phyloP scores from a whole-genome alignment of 345 rosid genomes.

The Bruguiera parviflora region DNA sequence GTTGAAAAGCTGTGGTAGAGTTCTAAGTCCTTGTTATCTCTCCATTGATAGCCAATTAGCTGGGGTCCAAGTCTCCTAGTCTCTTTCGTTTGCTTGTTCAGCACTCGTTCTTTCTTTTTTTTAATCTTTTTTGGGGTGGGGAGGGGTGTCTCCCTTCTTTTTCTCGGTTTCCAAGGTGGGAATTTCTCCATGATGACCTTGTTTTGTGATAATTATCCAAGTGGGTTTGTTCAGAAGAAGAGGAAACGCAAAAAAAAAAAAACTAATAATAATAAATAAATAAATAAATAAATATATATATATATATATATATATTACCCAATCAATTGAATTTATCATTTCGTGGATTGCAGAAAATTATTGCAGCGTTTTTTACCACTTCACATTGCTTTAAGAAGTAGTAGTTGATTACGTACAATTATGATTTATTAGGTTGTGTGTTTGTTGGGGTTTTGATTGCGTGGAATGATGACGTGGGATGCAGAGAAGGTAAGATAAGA shows the following conservation, averaged over 20 bases:
- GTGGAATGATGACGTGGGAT: conserved; percentile 10
- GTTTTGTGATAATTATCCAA: no score
- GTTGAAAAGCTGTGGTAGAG: conserved; percentile 9
- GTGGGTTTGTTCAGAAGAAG: no score
- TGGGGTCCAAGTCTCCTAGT: neutral
- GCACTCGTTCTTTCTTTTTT: neutral
- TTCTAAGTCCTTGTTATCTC: conserved; percentile 7
- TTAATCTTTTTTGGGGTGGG: neutral
- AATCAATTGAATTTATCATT: no score
- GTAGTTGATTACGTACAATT: no score
- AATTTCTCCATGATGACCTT: no score
- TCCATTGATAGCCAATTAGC: conserved; percentile 3
- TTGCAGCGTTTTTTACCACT: neutral
- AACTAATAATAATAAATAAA: no score
- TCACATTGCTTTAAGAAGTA: conserved; percentile 1
- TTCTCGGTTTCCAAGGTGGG: conserved; percentile 19
- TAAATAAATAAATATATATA: no score
- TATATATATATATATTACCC: no score
- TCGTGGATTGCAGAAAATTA: no score
- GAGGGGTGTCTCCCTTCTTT: neutral
- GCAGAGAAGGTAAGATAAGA: neutral
- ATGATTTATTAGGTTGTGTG: neutral
- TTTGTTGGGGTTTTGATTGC: conserved; percentile 7
- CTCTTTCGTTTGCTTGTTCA: neutral
- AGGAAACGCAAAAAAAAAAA: no score